Base-by-base conservation (phyloP, 2,329 filamentous ascomycete genomes). In the Penicillium sp. region DNA sequence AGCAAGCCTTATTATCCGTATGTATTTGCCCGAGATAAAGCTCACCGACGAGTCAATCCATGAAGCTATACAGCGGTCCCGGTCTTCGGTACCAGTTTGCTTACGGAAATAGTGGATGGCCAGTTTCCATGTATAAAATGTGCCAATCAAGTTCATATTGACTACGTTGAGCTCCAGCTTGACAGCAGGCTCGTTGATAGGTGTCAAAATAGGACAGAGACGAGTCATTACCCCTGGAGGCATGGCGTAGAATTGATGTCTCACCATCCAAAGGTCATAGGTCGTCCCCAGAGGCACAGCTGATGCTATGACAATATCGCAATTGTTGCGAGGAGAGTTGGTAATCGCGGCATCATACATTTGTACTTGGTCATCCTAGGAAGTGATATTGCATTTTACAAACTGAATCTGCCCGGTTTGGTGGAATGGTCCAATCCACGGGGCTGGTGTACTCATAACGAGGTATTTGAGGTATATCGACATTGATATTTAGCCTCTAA, bases 361-460 rank as follows among this genome's bases (percentile, higher is more conserved):
- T 13, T 27, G 10, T 27, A 38, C 10, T 15, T 40, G 48, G 12
- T 40, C 35, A 19, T 21, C 23, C 48, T 12, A 19, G 6, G 35
- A 21, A 21, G 12, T 29, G 4, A 38, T 29, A 50, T 25, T 50
- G 25, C 8, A 50, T 27, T 50, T 19, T 6, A 50, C 12, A n/a
- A 19, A 50, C 21, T 15, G 4, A 17, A 33, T 33, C 15, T 2
- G 27, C 19, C 9, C 35, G 25, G n/a, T 57, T 23, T 10, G 45
- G 31, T n/a, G 54, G 54, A 37, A 51, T 33, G 12, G 35, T 57
- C 19, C 49, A 59, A 12, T 50, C 43, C 15, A 57, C 41, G 4
- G 50, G 54, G n/a, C 54, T 37, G 17, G 45, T 57, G 33, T 57
- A 60, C 42, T 51, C 38, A 25, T 57, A 57, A 8, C 37, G 49